A percentile compares a stretch with the other conserved stretches of the same genome.
Conservation (phyloP, 495 filamentous ascomycete species). For the Pyrenula aspistea region DNA sequence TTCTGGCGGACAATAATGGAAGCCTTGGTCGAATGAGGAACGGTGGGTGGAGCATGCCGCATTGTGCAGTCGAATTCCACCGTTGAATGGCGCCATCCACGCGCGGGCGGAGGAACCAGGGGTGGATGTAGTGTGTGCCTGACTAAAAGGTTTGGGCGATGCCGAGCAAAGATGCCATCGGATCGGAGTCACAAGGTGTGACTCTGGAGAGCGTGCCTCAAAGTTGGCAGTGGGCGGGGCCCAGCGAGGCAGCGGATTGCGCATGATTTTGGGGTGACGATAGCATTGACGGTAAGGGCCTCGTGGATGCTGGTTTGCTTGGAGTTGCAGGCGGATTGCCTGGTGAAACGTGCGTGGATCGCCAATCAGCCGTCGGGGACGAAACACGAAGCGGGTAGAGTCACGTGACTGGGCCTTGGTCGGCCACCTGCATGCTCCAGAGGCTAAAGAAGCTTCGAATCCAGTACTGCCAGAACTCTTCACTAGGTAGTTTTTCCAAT, state of each 20-base stretch:
- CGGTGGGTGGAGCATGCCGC: neutral
- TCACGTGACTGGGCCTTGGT: too few relatives aligned
- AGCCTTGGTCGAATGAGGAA: neutral
- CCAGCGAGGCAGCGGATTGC: neutral
- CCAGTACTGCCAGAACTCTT: too few relatives aligned
- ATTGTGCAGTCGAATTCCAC: neutral
- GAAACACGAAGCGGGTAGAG: too few relatives aligned
- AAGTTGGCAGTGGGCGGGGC: neutral
- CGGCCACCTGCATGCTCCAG: too few relatives aligned
- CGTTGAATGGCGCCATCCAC: neutral
- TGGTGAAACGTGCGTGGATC: neutral
- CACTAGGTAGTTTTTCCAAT: too few relatives aligned
- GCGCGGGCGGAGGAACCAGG: too few relatives aligned
- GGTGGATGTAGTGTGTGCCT: too few relatives aligned
- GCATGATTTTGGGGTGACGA: neutral
- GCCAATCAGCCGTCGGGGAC: neutral
- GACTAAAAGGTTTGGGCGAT: neutral
- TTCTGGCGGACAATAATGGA: neutral
- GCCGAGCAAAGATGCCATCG: neutral
- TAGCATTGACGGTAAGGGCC: neutral
- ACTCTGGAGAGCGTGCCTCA: too few relatives aligned
- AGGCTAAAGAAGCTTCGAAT: too few relatives aligned
- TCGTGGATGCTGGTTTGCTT: neutral
- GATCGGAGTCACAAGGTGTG: too few relatives aligned
- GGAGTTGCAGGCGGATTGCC: neutral